Evolutionary conservation across 1,139 yeast species (phyloP).

Genomic region (Candida neerlandica): DNA sequence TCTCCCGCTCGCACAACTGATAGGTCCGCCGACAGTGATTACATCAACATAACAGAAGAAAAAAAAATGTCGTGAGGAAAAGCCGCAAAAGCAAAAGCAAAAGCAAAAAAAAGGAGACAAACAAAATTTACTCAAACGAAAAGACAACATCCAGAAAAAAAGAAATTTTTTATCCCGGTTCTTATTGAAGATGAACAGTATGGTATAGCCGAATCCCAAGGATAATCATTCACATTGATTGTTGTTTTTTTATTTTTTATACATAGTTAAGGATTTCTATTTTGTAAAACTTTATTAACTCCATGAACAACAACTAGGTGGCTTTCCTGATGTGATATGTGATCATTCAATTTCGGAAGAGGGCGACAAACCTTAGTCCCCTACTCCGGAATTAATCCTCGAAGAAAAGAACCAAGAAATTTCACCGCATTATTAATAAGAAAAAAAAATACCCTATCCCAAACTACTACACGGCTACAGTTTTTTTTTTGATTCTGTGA

Average conservation of each 20-base stretch:
- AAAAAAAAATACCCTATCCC: not conserved
- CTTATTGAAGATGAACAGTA: not conserved
- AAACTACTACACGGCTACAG: not conserved
- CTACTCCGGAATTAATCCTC: no score
- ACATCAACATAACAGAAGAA: not conserved
- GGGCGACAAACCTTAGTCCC: no score
- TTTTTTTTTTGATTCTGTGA: not conserved
- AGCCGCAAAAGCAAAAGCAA: not conserved
- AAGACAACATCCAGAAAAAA: conserved; percentile 1
- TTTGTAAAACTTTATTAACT: conserved; percentile 3
- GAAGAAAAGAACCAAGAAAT: not conserved
- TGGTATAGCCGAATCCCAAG: conserved; percentile 3
- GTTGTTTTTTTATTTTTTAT: not conserved
- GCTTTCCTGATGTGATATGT: no score
- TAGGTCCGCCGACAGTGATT: not conserved
- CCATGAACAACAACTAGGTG: not conserved
- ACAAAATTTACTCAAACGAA: conserved; percentile 1
- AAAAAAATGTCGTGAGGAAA: conserved; percentile 1
- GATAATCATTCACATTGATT: not conserved
- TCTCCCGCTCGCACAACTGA: not conserved
- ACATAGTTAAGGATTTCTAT: not conserved
- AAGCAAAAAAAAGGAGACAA: not conserved
- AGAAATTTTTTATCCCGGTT: conserved; percentile 3
- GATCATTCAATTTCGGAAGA: no score
- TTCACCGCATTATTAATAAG: not conserved